phyloP scores from a whole-genome alignment of 2,329 filamentous ascomycete genomes.

The Purpureocillium lavendulum region DNA sequence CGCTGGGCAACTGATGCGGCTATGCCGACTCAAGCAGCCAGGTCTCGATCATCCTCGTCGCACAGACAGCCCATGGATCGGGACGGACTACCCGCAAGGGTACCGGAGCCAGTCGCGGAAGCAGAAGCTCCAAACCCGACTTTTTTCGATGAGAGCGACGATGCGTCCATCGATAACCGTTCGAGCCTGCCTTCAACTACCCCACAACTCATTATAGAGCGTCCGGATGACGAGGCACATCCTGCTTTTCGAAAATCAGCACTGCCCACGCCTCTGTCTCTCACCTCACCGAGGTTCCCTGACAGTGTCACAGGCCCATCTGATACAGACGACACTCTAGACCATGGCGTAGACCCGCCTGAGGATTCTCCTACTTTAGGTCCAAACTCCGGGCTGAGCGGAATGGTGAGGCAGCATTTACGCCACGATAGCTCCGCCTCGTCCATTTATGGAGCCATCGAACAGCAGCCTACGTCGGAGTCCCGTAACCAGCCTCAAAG shows the following conservation, averaged over 20 bases:
- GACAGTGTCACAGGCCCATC: conserved; percentile 17
- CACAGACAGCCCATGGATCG: conserved; percentile 27
- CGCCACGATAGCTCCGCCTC: conserved; percentile 75
- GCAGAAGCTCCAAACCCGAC: conserved; percentile 26
- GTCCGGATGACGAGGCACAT: conserved; percentile 44
- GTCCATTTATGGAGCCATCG: conserved; percentile 57
- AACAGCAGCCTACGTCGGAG: conserved; percentile 17
- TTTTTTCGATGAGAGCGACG: conserved; percentile 38
- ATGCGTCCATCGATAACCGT: conserved; percentile 15
- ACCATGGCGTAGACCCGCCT: conserved; percentile 12
- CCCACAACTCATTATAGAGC: conserved; percentile 31
- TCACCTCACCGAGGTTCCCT: conserved; percentile 16
- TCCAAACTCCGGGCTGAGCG: conserved; percentile 61
- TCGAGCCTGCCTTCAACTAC: conserved; percentile 10
- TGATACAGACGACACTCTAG: conserved; percentile 11
- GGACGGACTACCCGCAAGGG: conserved; percentile 14
- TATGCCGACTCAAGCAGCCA: conserved; percentile 26
- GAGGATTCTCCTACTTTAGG: conserved; percentile 75
- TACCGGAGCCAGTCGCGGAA: conserved; percentile 19
- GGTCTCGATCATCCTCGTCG: conserved; percentile 39
- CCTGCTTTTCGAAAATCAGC: conserved; percentile 43
- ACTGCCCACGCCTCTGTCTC: conserved; percentile 32
- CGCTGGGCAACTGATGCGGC: conserved; percentile 37
- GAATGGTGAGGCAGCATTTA: conserved; percentile 77
- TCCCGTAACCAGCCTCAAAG: background rate